Evolutionary conservation across 176 grass and related monocot species (phyloP), one percentile per base, ranked within the genome.

Genomic region (Tuctoria greenei): DNA sequence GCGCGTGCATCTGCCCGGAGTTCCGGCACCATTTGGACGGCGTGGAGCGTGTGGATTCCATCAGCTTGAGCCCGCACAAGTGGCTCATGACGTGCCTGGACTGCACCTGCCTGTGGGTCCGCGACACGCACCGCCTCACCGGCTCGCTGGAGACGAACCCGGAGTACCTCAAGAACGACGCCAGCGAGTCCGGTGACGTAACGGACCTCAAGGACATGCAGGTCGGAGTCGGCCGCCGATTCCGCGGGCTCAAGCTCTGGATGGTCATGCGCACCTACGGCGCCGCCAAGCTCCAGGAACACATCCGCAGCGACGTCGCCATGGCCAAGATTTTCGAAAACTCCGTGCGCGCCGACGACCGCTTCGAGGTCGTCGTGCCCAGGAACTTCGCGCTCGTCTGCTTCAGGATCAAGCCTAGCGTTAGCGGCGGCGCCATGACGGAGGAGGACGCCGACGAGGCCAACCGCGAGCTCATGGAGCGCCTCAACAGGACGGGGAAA

Each of bases 1-100:
- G 78, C 68, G 83, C 83, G 4, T 90, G 75, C 69, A 79, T 90
- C 74, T 90, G 88, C 88, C 88, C 88, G 4, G 88, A 90, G 88
- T 90, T 90, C 79, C 39, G 83, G 11, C 67, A 72, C 50, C 76
- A 79, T 36, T 74, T 90, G 4, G 45, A 90, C 44, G 87, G 87
- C 35, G 78, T 90, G 2, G 87, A 90, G 61, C 79, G 73, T 0
- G 79, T 57, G 0, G 78, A 90, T 62, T 90, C 88, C 17, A 59
- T 90, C 14, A 90, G 88, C 64, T 20, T 90, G 34, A 90, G 88
- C 69, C 88, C 88, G 0, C 88, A 90, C 82, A 90, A 90, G n/a
- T 90, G 88, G 88, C 79, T 90, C 0, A 37, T 90, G 4, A 83
- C 88, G 0, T 60, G 83, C 57, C 74, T 86, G 0, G 88, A 90